Base-by-base conservation (phyloP, 129 eudicot genomes). In the Erigeron canadensis region DNA sequence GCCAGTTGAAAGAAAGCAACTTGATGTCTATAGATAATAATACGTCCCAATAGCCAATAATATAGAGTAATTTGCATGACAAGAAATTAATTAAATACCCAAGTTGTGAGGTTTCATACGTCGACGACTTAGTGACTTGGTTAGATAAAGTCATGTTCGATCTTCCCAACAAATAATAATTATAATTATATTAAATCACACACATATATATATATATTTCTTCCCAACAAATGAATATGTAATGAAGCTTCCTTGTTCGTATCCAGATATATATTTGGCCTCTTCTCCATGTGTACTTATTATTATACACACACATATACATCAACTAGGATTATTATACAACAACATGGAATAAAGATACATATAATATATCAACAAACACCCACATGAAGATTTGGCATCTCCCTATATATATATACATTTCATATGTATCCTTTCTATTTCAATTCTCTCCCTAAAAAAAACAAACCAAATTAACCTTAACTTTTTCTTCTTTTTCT, bases 241-340 rank as follows among this genome's bases (percentile, higher is more conserved):
- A n/a, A n/a, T 80, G 97, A 85, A 87, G 69, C 83, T 90, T 90
- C 96, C 84, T 41, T 63, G 83, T 76, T 77, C 70, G 61, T 67
- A 82, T 88, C 87, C 67, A 85, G 80, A 57, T 54, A 67, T 37
- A 67, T 10, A 63, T 43, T 72, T 75, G 57, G 70, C 72, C 12
- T 79, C 41, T 54, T 75, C 69, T 53, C 62, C 38, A 22, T 63
- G 51, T 70, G 9, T 64, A 38, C 39, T 15, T 57, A 41, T 18
- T 45, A 62, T 62, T 59, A 40, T 37, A 64, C 37, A 37, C 58
- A 54, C 45, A 60, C 59, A 43, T 21, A 69, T 51, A 60, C 15
- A 71, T 54, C 77, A 78, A 71, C 53, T 78, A 43, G 82, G 76
- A 53, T 56, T 80, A 75, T 74, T 75, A 62, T 75, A 69, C 8